Base-by-base conservation (phyloP, 2,329 filamentous ascomycete genomes). In the Verruconis gallopava region DNA sequence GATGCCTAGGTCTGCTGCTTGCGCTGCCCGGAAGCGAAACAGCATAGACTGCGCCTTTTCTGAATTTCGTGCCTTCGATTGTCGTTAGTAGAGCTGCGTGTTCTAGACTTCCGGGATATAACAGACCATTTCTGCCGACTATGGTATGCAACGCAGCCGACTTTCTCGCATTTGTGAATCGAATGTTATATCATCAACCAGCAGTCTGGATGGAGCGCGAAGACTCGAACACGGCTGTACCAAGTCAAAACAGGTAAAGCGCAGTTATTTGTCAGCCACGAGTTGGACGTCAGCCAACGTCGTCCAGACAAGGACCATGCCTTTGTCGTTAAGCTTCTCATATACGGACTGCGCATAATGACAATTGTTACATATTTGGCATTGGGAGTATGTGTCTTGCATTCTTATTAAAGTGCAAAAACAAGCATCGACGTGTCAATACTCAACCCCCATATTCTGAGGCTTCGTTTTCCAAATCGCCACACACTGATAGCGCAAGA, bases 11-110 rank as follows among this genome's bases (percentile, higher is more conserved):
- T 95, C 88, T 49, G 86, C 85, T 50, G 89, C 89, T 75, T 96
- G 91, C 54, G 89, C 84, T 57, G 93, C 91, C 62, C 91, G 85
- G 72, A 98, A 98, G 72, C 91, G 89, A 70, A 95, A 98, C 63
- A 98, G 89, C 89, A 98, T 98, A 37, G 88, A 95, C 71, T 98
- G 91, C 56, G 91, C 89, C 65, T 96, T 98, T 73, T 96, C 89
- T 36, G 85, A 89, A 64, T 96, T 95, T 58, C 89, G 89, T 57
- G 89, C 88, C 89, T 86, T 52, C 17, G 18, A n/a, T 37, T 30
- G 17, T 58, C 56, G 50, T 37, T 54, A 54, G 50, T 41, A 15
- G 4, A 17, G 4, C 20, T n/a, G n/a, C n/a, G n/a, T n/a, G n/a
- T n/a, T n/a, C n/a, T n/a, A n/a, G n/a, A n/a, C n/a, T n/a, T n/a